A percentile compares a stretch with the other conserved stretches of the same genome.
phyloP scores from a whole-genome alignment of 2,329 filamentous ascomycete species.

The Alternaria longipes region DNA sequence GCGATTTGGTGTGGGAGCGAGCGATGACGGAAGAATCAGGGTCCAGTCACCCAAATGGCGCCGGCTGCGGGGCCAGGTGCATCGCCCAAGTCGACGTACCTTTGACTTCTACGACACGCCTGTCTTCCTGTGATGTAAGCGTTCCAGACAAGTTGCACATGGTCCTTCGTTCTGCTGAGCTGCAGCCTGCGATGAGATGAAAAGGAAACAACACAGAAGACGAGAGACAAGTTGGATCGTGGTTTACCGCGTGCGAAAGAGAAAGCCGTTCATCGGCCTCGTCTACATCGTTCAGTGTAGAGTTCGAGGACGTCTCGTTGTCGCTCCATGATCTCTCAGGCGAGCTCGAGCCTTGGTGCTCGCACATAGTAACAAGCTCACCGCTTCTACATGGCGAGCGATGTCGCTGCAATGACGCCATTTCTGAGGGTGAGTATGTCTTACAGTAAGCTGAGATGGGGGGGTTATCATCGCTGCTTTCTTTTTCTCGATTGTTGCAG shows the following conservation, averaged over 20 bases:
- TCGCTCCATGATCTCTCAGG: slow-evolving; percentile 23
- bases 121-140: slow-evolving; percentile 37
- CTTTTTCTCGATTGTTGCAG: slow-evolving; percentile 9
- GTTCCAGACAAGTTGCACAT: slow-evolving; percentile 45
- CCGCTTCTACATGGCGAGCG: slow-evolving; percentile 35
- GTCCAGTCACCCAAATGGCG: slow-evolving; percentile 17
- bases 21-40: slow-evolving; percentile 37
- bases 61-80: slow-evolving; percentile 19
- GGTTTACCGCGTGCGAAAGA: slow-evolving; percentile 7
- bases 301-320: slow-evolving; percentile 29
- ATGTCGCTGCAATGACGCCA: slow-evolving; percentile 25
- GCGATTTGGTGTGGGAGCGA: slow-evolving; percentile 24
- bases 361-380: slow-evolving; percentile 29
- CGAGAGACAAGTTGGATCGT: background rate
- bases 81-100: slow-evolving; percentile 22
- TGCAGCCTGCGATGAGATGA: slow-evolving; percentile 43
- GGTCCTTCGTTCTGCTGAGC: slow-evolving; percentile 28
- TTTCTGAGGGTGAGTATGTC: slow-evolving; percentile 4
- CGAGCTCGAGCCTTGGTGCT: slow-evolving; percentile 23
- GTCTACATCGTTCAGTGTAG: slow-evolving; percentile 19
- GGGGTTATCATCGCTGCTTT: background rate
- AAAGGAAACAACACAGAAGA: slow-evolving; percentile 26
- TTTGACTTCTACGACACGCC: slow-evolving; percentile 19
- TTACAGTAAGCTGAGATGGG: slow-evolving; percentile 2
- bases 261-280: slow-evolving; percentile 8